Percentiles rank a stretch among this genome's conserved stretches.
Evolutionary conservation across 2,329 filamentous ascomycete species (phyloP).

Genomic region (Lecanicillium sp.): DNA sequence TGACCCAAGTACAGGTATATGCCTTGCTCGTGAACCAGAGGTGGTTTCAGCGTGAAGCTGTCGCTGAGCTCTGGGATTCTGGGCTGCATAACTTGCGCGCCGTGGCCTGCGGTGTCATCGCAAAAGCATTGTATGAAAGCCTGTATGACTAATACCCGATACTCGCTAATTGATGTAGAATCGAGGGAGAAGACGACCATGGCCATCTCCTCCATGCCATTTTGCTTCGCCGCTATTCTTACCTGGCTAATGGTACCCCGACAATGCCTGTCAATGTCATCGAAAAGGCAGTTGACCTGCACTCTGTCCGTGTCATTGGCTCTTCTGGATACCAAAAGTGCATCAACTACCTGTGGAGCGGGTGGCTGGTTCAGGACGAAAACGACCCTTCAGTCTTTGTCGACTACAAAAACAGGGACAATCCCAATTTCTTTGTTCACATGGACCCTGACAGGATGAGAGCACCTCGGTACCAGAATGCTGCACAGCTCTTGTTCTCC

Average conservation of each 20-base stretch:
- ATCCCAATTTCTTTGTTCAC: conserved; percentile 71
- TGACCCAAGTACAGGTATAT: conserved; percentile 59
- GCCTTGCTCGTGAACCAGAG: conserved; percentile 66
- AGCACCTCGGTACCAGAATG: conserved; percentile 87
- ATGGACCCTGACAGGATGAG: conserved; percentile 94
- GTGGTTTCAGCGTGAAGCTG: conserved; percentile 75
- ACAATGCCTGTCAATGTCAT: conserved; percentile 80
- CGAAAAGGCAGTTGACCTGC: conserved; percentile 88
- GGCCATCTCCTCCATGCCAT: conserved; percentile 73
- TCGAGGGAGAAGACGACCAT: conserved; percentile 77
- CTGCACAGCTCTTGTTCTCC: conserved; percentile 78
- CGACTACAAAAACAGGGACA: conserved; percentile 76
- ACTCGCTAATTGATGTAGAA: conserved; percentile 43
- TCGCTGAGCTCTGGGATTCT: conserved; percentile 85
- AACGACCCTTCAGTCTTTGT: conserved; percentile 85
- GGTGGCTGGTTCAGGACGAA: conserved; percentile 96
- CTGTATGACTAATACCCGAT: not conserved
- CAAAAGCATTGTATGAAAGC: conserved; percentile 60
- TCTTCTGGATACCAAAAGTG: conserved; percentile 95
- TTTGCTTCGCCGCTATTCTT: conserved; percentile 82
- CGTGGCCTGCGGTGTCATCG: conserved; percentile 82
- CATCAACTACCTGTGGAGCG: conserved; percentile 85
- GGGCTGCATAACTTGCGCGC: conserved; percentile 75
- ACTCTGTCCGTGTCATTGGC: conserved; percentile 82
- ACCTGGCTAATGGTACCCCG: conserved; percentile 63